A percentile compares a stretch with the other conserved stretches of the same genome.
Evolutionary conservation across 306 rosid species (phyloP).

Genomic region (Fragaria vesca): DNA sequence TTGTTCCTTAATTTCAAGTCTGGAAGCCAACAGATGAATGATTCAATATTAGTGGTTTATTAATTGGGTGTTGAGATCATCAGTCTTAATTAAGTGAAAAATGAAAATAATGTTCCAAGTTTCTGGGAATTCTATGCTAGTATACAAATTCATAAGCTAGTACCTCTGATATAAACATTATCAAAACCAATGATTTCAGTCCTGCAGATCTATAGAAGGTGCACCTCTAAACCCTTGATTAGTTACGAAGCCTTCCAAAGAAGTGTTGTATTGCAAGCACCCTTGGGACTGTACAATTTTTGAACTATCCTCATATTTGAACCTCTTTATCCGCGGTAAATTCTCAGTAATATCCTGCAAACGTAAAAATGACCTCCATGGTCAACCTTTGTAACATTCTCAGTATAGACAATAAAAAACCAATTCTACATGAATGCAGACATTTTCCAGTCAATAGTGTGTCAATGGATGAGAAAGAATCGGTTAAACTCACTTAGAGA

Average conservation of each 20-base stretch:
- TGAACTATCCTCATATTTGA: conserved; percentile 48
- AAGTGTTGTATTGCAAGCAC: conserved; percentile 77
- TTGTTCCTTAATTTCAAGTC: no score
- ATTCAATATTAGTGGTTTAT: no score
- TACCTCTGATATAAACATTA: neutral
- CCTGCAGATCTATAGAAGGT: conserved; percentile 1
- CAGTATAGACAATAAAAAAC: neutral
- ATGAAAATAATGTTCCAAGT: no score
- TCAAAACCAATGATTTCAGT: neutral
- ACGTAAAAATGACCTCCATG: neutral
- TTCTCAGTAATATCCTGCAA: conserved; percentile 47
- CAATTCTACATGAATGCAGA: neutral
- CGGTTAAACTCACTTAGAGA: neutral
- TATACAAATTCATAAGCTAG: neutral
- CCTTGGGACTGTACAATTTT: conserved; percentile 49
- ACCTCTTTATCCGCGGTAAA: conserved; percentile 47
- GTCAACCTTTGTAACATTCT: neutral
- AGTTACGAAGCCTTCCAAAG: conserved; percentile 54
- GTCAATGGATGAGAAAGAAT: neutral
- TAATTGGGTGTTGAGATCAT: no score
- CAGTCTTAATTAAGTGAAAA: no score
- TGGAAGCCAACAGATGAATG: no score
- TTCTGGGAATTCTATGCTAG: no score
- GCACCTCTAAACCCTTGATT: conserved; percentile 17
- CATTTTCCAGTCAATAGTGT: neutral